Base-by-base conservation (phyloP, 2,329 filamentous ascomycete genomes). In the Raffaelea albimanens region DNA sequence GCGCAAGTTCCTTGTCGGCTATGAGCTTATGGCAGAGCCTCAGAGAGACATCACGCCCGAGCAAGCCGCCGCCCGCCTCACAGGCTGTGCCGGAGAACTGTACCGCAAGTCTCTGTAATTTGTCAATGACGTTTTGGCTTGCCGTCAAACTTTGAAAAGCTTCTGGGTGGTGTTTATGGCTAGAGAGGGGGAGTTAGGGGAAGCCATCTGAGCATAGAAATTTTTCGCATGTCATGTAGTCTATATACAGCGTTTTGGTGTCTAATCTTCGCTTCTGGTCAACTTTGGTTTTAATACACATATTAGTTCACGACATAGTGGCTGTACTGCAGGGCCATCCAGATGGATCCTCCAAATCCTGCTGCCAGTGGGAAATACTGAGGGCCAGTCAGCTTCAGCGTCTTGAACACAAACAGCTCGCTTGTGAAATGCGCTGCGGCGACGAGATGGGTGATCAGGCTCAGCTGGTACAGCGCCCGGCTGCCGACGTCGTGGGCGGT, bases 21-120 rank as follows among this genome's bases (percentile, higher is more conserved):
- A 95, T 63, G 93, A 98, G 68, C 76, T 98, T 67, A 80, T 98
- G 79, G 93, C 87, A 2, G 93, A 98, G 68, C 91, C 93, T n/a
- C 93, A 98, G 67, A 79, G 93, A 50, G 93, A 98, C 63, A 97
- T 98, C 58, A 98, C 93, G 0, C 91, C 93, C 0, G 93, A 98
- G 67, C 93, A 97, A 67, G 93, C 93, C 2, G 85, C 93, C 14
- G 81, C 80, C 22, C 80, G 81, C 44, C 69, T 98, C 50, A 78
- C 85, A 54, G 73, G 75, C 49, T 90, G 88, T 53, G 86, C 81
- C 3, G 89, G 89, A 16, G 80, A 87, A 61, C 68, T 98, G 53
- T 97, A 98, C 62, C 79, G 93, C 54, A 88, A 83, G 61, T 75
- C 69, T 55, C 57, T 81, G 39, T 53, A 53, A 46, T 14, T n/a